Evolutionary conservation across 805 yeast genomes (phyloP).

Genomic region (Candida qinlingensis): DNA sequence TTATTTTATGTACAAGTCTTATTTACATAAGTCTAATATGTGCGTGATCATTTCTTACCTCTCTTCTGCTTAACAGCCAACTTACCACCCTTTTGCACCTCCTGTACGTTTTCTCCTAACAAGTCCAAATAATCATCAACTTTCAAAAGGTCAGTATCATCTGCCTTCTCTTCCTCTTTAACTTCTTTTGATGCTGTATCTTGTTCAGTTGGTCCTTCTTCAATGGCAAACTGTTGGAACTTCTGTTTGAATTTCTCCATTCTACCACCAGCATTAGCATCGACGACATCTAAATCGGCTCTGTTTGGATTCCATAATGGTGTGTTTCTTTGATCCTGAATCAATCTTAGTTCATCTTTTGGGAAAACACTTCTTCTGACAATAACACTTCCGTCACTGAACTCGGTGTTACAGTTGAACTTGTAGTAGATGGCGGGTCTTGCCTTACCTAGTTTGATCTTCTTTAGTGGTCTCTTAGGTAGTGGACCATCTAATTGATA

Average conservation of each 20-base stretch:
- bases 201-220: conserved; percentile 22
- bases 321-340: conserved; percentile 83
- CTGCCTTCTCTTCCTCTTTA: conserved; percentile 10
- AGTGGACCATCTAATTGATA: conserved; percentile 22
- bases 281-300: conserved; percentile 66
- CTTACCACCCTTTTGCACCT: conserved; percentile 53
- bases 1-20: conserved; percentile 2
- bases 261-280: conserved; percentile 81
- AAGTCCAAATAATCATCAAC: conserved; percentile 52
- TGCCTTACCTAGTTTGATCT: conserved; percentile 74
- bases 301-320: conserved; percentile 87
- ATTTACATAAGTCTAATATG: too few relatives aligned
- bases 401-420: conserved; percentile 83
- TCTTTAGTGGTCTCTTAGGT: conserved; percentile 56
- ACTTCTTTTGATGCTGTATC: conserved; percentile 5
- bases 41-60: conserved; percentile 28
- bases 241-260: conserved; percentile 68
- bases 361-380: conserved; percentile 83
- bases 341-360: conserved; percentile 75
- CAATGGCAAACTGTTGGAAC: conserved; percentile 46
- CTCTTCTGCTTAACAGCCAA: conserved; percentile 40
- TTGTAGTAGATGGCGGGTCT: conserved; percentile 91
- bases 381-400: conserved; percentile 91
- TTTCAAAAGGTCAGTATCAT: conserved; percentile 10
- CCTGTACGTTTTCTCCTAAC: conserved; percentile 51